Conservation (phyloP, 2,329 filamentous ascomycete genomes). For the Dactylellina drechsleri region DNA sequence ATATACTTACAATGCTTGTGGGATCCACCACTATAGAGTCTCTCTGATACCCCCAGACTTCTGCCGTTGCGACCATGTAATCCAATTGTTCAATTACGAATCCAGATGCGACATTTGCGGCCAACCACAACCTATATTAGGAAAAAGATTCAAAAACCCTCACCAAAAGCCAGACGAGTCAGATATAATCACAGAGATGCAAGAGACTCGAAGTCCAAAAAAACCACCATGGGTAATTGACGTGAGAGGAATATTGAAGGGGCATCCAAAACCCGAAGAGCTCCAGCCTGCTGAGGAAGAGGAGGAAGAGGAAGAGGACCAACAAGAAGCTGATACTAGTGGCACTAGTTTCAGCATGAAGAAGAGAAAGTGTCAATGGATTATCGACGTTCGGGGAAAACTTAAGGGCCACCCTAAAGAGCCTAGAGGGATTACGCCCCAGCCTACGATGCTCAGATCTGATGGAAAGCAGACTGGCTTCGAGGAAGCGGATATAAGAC, state of each 20-base stretch:
- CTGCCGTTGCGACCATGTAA: constrained; percentile 19
- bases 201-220: not conserved
- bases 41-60: not conserved
- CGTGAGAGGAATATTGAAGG: constrained; percentile 15
- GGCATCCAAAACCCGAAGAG: not conserved
- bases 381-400: constrained; percentile 10
- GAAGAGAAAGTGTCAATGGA: constrained; percentile 4
- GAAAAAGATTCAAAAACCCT: not conserved
- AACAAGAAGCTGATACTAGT: no score
- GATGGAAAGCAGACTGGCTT: not conserved
- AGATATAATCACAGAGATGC: not conserved
- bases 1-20: constrained; percentile 17
- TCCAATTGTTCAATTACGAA: not conserved
- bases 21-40: constrained; percentile 17
- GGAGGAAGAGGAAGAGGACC: not conserved
- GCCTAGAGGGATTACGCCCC: not conserved
- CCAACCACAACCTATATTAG: not conserved
- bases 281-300: not conserved
- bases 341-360: not conserved
- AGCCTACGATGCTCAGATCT: not conserved
- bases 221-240: constrained; percentile 15
- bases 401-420: constrained; percentile 5
- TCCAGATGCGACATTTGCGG: constrained; percentile 18
- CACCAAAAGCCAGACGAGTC: not conserved
- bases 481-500: not conserved